Base-by-base conservation (phyloP, 2,329 filamentous ascomycete species). In the Polytolypa hystricis region DNA sequence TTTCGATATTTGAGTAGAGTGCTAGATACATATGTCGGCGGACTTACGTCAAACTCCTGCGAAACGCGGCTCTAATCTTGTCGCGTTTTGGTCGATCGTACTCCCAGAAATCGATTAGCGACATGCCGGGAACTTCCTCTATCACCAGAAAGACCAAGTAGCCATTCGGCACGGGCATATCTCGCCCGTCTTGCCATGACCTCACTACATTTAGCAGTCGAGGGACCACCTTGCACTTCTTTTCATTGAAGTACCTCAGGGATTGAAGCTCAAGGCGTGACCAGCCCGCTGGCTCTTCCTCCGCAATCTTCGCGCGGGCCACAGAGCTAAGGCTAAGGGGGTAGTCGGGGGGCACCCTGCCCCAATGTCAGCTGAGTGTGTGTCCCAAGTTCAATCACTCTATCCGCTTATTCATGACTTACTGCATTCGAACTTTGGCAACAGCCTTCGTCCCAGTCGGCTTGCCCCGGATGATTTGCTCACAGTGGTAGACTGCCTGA, bases 361-460 rank as follows among this genome's bases (percentile, higher is more conserved):
- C 11, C n/a, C n/a, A n/a, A n/a, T n/a, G n/a, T n/a, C n/a, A n/a
- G n/a, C n/a, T n/a, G n/a, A n/a, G n/a, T n/a, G n/a, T n/a, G n/a
- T n/a, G n/a, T n/a, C n/a, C n/a, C n/a, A n/a, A n/a, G n/a, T n/a
- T n/a, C n/a, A n/a, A n/a, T n/a, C n/a, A n/a, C n/a, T n/a, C n/a
- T n/a, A n/a, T n/a, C n/a, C n/a, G n/a, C n/a, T n/a, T n/a, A n/a
- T 12, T 17, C 11, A 21, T 33, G 11, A 20, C 31, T 12, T 33
- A 33, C 31, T 33, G 31, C 31, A 33, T 33, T 14, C 21, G 31
- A 14, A 33, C 21, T 14, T 33, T 33, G n/a, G 25, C 15, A 21
- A 33, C 25, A 14, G 16, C 31, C 19, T 7, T 23, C 7, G 11
- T 23, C 3, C 19, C 19, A 12, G 10, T 29, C 5, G 18, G 31